Base-by-base conservation (phyloP, 2,329 filamentous ascomycete species). In the Xylariaceae sp. region DNA sequence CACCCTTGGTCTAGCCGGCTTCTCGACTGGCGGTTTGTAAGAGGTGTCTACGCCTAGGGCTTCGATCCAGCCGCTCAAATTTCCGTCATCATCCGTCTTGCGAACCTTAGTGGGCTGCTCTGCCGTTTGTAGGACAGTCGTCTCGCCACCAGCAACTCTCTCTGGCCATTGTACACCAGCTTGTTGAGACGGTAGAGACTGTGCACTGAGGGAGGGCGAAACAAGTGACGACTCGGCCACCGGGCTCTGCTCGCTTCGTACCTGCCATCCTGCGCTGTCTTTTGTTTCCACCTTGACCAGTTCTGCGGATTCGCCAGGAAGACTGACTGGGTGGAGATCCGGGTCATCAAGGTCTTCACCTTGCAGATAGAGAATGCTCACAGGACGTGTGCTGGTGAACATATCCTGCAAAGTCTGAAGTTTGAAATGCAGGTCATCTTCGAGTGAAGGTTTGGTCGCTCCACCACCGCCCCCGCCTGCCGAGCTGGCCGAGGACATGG, bases 41-140 rank as follows among this genome's bases (percentile, higher is more conserved):
- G 79, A 80, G 14, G 85, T 75, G 65, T 97, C 94, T n/a, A 97
- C 89, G 31, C 90, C 94, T 7, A 96, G 71, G 1, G 90, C 90
- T 65, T 96, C 90, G 55, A 97, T 94, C 85, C 87, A 96, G 6
- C 88, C 87, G 52, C 82, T 86, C 27, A 90, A 73, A 19, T 79
- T 82, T 10, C 85, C 85, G 33, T 81, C 73, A 18, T 82, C 80
- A 46, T 85, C 82, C 0, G 75, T 76, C 57, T 77, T 76, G 47
- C 66, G 68, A 40, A 83, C 63, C 48, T 73, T 75, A 1, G 73
- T 78, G 0, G 76, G 75, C 39, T 87, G 66, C 67, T 83, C 64
- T 59, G 78, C 68, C 69, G 76, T 55, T 49, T 73, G 73, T 35
- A 68, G 69, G 3, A 73, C 54, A 5, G 69, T 63, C 7, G 66